Conservation (phyloP, 805 yeast species). For the Candida pseudoglaebosa region DNA sequence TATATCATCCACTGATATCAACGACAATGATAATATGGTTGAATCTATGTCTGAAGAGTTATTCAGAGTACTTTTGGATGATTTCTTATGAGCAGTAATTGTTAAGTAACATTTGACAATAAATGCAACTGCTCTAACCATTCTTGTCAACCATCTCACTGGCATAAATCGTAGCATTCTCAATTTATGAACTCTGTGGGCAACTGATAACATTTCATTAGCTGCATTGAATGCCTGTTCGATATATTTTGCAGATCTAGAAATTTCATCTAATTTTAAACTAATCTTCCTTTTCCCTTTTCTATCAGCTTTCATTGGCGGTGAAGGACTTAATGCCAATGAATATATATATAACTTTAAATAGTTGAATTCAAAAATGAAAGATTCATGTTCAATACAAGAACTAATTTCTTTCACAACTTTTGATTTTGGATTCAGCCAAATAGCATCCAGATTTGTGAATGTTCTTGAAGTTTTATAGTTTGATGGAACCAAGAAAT, state of each 20-base stretch:
- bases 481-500: conserved; percentile 48
- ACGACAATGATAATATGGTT: conserved; percentile 53
- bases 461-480: conserved; percentile 32
- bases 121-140: conserved; percentile 85
- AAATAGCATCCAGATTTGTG: conserved; percentile 18
- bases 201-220: conserved; percentile 67
- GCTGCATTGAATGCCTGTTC: conserved; percentile 83
- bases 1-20: conserved; percentile 69
- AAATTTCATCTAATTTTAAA: conserved; percentile 63
- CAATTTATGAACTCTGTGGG: conserved; percentile 63
- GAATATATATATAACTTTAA: conserved; percentile 82
- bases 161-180: conserved; percentile 75
- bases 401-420: conserved; percentile 33
- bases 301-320: conserved; percentile 15
- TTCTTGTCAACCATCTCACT: conserved; percentile 84
- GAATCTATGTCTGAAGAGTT: conserved; percentile 35
- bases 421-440: conserved; percentile 30
- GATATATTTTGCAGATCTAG: conserved; percentile 71
- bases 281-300: conserved; percentile 18
- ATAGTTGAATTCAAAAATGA: conserved; percentile 80
- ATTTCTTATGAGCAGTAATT: conserved; percentile 44
- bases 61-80: conserved; percentile 14
- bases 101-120: conserved; percentile 81
- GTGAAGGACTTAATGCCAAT: conserved; percentile 57
- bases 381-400: conserved; percentile 60